These are phyloP conservation scores for Trametes pubescens DNA, from an alignment of 1,284 basidiomycete genomes.

Conservation along the genomic window DNA sequence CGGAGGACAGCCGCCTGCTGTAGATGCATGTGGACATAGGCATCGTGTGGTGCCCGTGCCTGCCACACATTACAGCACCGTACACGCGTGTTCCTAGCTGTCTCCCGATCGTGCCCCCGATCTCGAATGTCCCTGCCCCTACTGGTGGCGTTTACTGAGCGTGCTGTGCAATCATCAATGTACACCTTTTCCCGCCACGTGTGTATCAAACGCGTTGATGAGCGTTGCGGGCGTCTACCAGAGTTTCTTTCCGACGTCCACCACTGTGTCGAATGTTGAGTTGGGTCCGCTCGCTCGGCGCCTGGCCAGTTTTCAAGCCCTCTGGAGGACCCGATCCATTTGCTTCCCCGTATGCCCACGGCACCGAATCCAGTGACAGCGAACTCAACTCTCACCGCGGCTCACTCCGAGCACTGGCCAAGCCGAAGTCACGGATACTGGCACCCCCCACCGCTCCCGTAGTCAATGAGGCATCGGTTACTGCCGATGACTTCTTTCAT, in stretches of 20 bases:
- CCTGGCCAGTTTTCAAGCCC: too few relatives aligned
- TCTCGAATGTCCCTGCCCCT: not conserved
- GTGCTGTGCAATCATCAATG: conserved; percentile 2
- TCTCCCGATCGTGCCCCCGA: not conserved
- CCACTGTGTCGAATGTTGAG: not conserved
- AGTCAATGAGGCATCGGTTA: too few relatives aligned
- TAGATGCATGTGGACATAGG: not conserved
- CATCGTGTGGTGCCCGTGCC: not conserved
- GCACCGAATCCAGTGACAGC: too few relatives aligned
- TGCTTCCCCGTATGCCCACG: too few relatives aligned
- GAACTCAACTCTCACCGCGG: too few relatives aligned
- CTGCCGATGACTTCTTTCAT: too few relatives aligned
- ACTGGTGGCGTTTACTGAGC: not conserved
- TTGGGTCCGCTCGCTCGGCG: too few relatives aligned
- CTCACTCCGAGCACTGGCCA: too few relatives aligned
- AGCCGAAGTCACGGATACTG: too few relatives aligned
- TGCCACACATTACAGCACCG: not conserved
- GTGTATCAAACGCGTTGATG: conserved; percentile 6
- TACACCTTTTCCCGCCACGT: not conserved
- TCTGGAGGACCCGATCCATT: too few relatives aligned
- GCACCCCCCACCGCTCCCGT: too few relatives aligned
- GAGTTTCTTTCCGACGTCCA: not conserved
- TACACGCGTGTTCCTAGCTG: not conserved
- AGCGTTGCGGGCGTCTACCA: not conserved
- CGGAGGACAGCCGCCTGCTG: too few relatives aligned